Base-by-base conservation (phyloP, 2,329 filamentous ascomycete genomes). In the Penicillium sp. region DNA sequence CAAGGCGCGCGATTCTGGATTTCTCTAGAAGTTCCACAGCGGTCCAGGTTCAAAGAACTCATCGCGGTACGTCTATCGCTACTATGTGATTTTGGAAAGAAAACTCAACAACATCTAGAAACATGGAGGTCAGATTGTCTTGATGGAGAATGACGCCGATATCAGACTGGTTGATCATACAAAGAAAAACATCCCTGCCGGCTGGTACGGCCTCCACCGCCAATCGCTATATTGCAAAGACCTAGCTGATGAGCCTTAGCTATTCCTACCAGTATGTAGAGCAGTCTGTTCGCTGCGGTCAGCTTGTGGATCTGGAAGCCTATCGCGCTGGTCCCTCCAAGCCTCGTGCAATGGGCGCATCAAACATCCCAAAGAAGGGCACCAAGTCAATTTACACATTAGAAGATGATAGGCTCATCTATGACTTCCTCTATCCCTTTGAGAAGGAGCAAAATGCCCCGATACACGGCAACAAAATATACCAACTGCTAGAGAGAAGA, bases 251-350 rank as follows among this genome's bases (percentile, higher is more conserved):
- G 0, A 21, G 32, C 21, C 12, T 10, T 37, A 79, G 77, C 4
- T 76, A 81, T 55, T 85, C 82, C 1, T 87, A 82, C 63, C 76
- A 71, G 51, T 86, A 80, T 64, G 75, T 88, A 41, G 80, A 84
- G 34, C 63, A 72, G 32, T 85, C 82, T 0, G 68, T 86, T 46
- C 65, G 70, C 15, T 68, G 77, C 12, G 78, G 78, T 7, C 63
- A 65, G 30, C 60, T 85, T 5, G 75, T 79, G 46, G 71, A 81
- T 52, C 70, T 79, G 1, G 73, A 79, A 46, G 56, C 72, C 12
- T 74, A 84, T 60, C 68, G 63, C 12, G 77, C 77, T 39, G 80
- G 80, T 7, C 75, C 78, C 9, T 67, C 69, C 6, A 52, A 58
- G 33, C 67, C 75, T 18, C 76, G 83, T 42, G 75, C 75, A 15